Evolutionary conservation across 1,284 basidiomycete genomes (phyloP).

Genomic region (Schizopora paradoxa): DNA sequence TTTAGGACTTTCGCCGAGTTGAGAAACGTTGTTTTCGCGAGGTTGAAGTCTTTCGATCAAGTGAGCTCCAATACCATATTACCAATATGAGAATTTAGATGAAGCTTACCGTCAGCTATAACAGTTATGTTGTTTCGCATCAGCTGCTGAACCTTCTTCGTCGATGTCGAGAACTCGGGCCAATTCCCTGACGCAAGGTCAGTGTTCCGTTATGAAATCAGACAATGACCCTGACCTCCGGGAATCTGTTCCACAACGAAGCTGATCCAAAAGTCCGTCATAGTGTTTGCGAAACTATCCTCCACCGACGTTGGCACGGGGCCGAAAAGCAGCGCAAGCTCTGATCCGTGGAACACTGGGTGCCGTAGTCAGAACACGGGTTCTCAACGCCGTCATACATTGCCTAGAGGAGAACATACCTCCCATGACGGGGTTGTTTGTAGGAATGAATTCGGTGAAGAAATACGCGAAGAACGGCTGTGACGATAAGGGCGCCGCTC

Average conservation of each 20-base stretch:
- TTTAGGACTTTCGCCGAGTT: conserved; percentile 36
- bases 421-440: conserved; percentile 38
- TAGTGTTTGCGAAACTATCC: conserved; percentile 38
- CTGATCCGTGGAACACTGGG: conserved; percentile 46
- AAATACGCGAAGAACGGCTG: conserved; percentile 50
- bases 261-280: conserved; percentile 48
- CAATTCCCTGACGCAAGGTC: conserved; percentile 32
- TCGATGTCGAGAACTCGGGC: conserved; percentile 35
- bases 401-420: conserved; percentile 28
- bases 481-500: conserved; percentile 33
- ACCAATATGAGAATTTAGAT: not conserved
- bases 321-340: conserved; percentile 45
- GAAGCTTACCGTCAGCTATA: conserved; percentile 42
- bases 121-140: conserved; percentile 43
- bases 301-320: conserved; percentile 40
- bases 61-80: conserved; percentile 1
- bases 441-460: conserved; percentile 50
- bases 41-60: conserved; percentile 34
- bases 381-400: not conserved
- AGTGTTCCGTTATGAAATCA: not conserved
- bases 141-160: conserved; percentile 40
- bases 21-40: conserved; percentile 38
- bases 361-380: not conserved
- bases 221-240: conserved; percentile 34
- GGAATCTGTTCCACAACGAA: conserved; percentile 50